These are phyloP conservation scores for Oxyria digyna DNA, from an alignment of 148 eudicot species.

Conservation along the genomic window DNA sequence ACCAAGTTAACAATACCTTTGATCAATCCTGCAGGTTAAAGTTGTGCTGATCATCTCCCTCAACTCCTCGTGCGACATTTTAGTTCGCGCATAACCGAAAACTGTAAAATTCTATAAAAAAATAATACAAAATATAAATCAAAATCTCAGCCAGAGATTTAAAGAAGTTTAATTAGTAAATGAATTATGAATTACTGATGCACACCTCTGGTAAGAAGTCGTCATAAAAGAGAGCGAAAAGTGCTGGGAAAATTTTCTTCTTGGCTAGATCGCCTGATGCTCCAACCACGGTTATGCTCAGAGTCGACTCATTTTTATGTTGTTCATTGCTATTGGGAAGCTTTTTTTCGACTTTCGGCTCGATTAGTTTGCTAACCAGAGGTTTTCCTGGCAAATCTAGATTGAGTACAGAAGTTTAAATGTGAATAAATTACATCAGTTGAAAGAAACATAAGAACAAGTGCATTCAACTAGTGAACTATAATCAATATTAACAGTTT, in stretches of 20 bases:
- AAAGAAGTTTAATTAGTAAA: neutral
- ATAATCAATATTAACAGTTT: no score
- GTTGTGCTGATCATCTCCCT: constrained; percentile 60
- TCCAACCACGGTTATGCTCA: constrained; percentile 80
- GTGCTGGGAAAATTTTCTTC: constrained; percentile 90
- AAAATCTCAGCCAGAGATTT: neutral
- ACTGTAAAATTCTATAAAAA: constrained; percentile 44
- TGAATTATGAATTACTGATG: neutral
- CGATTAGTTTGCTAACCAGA: constrained; percentile 19
- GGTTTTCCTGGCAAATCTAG: constrained; percentile 35
- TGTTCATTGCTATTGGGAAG: constrained; percentile 15
- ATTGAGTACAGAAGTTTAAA: constrained; percentile 7
- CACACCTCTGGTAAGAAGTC: constrained; percentile 63
- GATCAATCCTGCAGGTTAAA: constrained; percentile 76
- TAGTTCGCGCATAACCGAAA: constrained; percentile 69
- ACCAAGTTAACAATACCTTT: constrained; percentile 30
- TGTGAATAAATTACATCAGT: constrained; percentile 2
- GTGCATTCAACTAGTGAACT: no score
- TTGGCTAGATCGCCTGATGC: constrained; percentile 93
- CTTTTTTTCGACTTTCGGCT: constrained; percentile 13
- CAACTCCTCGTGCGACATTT: constrained; percentile 64
- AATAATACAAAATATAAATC: neutral
- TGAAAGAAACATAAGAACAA: neutral
- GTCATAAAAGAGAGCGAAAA: constrained; percentile 72
- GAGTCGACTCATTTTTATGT: constrained; percentile 24